Evolutionary conservation across 2,329 filamentous ascomycete genomes (phyloP), one percentile per base, ranked within the genome.

Genomic region (Diaporthe amygdali): DNA sequence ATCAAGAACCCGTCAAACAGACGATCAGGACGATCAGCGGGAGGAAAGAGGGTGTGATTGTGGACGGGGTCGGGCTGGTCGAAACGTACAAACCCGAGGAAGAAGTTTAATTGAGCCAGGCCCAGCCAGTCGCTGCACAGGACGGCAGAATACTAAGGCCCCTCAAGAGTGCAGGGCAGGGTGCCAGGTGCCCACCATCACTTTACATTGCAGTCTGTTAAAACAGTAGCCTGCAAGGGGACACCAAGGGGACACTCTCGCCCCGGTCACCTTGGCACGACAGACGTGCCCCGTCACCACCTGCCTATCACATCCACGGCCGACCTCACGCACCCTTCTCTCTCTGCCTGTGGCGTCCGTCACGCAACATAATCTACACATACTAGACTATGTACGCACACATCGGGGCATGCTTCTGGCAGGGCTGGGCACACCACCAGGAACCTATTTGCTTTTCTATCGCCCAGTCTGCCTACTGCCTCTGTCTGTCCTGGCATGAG

Each of bases 11-110:
- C 41, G 41, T 63, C 59, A 63, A 30, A 47, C 59, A 30, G 59
- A 47, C 30, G 59, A 63, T 63, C 59, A 63, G 59, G 41, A 25
- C 59, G 59, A 63, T 63, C 59, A 47, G 34, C 46, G 30, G 59
- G 25, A 63, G 10, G 27, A n/a, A 37, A 44, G 25, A 4, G 27
- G 59, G 59, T 47, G 41, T 63, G 41, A 47, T 47, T 63, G 12
- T 47, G 59, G 59, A 63, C 56, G 39, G 52, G 56, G 41, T 30
- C 41, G 56, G 56, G n/a, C 41, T 22, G 39, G 41, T 63, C 56
- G 56, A 63, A 63, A 63, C 56, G 41, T 63, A 30, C 32, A 63
- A 47, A 63, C 46, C 59, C 59, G 59, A 63, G 25, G 20, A 27
- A 34, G 17, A 41, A 63, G 59, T 63, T 25, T 63, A 63, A 47